Base-by-base conservation (phyloP, 1,284 basidiomycete genomes). In the Cryptococcus sp. region DNA sequence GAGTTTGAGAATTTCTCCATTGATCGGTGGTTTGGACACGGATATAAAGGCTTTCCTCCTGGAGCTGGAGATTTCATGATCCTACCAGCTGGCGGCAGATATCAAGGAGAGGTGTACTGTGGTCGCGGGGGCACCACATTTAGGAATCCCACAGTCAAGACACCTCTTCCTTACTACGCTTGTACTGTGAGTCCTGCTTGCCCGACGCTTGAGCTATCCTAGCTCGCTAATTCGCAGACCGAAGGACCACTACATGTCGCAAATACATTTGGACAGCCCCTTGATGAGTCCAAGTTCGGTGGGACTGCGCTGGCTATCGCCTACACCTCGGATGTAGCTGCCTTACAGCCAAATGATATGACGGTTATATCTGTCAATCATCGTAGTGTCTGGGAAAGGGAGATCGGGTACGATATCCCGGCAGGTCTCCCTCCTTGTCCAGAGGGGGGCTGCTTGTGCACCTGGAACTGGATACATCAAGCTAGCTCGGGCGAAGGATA, bases 341-440 rank as follows among this genome's bases (percentile, higher is more conserved):
- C 77, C 0, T 78, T 87, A 14, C 67, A 81, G 61, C 85, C 84
- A 0, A 80, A 79, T 40, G 85, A 87, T 70, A 83, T 88, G 57
- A 78, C 79, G 4, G 74, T 88, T n/a, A 87, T 88, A 73, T 83
- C 81, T 54, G 79, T 85, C 25, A 87, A 87, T 68, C 82, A 85
- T 25, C 82, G 81, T 0, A 86, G 85, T 57, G 84, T 86, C 0
- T 88, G 83, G 84, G 75, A 75, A 41, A 78, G 82, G 23, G 53
- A 66, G 22, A 86, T 84, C 16, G 78, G 80, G 46, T 88, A 86
- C 62, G 61, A 78, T 48, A 70, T 88, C 21, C 86, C 86, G 0
- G 77, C 72, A 11, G 70, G 73, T 13, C 83, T 88, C 79, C 86
- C 86, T 0, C 75, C 81, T 18, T 88, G 86, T 64, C 83, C 85